A percentile compares a stretch with the other conserved stretches of the same genome.
Evolutionary conservation across 1,284 basidiomycete species (phyloP).

Genomic region (Austropuccinia psidii): DNA sequence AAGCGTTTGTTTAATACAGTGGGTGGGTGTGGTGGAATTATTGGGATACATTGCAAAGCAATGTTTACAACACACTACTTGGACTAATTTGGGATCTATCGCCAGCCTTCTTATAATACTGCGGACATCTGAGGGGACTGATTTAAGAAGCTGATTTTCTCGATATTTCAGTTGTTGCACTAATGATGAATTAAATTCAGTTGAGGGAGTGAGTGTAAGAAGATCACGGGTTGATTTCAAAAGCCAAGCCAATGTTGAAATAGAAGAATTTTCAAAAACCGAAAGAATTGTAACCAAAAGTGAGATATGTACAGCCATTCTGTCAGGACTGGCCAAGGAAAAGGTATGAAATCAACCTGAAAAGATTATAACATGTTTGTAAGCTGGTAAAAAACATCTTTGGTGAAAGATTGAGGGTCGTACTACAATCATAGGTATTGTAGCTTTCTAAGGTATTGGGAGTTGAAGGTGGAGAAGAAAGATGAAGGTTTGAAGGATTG

Average conservation of each 20-base stretch:
- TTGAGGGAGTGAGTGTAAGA: not conserved
- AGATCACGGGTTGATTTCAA: not conserved
- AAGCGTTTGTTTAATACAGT: too few relatives aligned
- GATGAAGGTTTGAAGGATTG: too few relatives aligned
- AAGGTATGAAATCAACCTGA: not conserved
- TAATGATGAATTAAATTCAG: not conserved
- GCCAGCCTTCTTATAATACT: not conserved
- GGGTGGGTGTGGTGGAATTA: not conserved
- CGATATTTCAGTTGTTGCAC: not conserved
- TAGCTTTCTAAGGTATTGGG: too few relatives aligned
- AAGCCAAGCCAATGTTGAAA: not conserved
- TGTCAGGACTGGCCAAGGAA: not conserved
- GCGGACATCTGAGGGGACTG: not conserved
- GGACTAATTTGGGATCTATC: not conserved
- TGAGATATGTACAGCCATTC: not conserved
- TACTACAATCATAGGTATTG: too few relatives aligned
- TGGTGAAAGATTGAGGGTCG: too few relatives aligned
- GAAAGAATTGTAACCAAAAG: not conserved
- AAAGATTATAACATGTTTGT: too few relatives aligned
- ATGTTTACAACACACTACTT: not conserved
- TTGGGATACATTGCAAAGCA: constrained; percentile 17
- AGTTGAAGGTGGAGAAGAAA: too few relatives aligned
- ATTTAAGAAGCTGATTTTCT: not conserved
- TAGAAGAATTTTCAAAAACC: not conserved
- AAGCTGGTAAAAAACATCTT: too few relatives aligned